Percentiles rank a stretch among this genome's conserved stretches.
phyloP scores from a whole-genome alignment of 768 basidiomycete species.

The Suillus americanus region DNA sequence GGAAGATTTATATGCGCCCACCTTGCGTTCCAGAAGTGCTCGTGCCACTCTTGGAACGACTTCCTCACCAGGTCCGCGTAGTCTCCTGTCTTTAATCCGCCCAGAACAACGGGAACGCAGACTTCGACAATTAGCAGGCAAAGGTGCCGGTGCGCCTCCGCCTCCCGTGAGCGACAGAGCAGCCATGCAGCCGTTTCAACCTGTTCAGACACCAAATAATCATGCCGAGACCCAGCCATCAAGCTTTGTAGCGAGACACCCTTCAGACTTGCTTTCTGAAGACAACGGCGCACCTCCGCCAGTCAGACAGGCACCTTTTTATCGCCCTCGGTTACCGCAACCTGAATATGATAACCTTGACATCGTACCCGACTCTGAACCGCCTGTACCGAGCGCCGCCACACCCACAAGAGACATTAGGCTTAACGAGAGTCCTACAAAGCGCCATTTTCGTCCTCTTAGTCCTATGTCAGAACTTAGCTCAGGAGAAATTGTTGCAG shows the following conservation, averaged over 20 bases:
- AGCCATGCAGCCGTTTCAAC: background rate
- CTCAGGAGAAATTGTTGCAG: conserved; percentile 28
- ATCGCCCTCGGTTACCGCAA: background rate
- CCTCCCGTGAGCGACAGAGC: background rate
- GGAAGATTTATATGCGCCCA: background rate
- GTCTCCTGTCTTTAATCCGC: background rate
- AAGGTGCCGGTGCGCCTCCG: background rate
- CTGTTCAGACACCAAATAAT: conserved; percentile 14
- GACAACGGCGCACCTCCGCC: too few relatives aligned
- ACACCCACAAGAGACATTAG: conserved; percentile 10
- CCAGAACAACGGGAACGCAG: conserved; percentile 4
- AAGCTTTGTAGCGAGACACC: conserved; percentile 19
- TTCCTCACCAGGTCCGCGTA: background rate
- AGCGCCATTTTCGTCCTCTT: conserved; percentile 17
- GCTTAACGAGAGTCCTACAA: conserved; percentile 13
- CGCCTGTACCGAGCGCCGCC: conserved; percentile 30
- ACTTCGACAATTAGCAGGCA: background rate
- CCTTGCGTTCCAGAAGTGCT: background rate
- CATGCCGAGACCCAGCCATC: conserved; percentile 19
- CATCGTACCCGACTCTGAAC: conserved; percentile 67
- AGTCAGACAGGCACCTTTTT: background rate
- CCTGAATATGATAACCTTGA: conserved; percentile 38
- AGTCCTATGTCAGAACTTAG: conserved; percentile 23
- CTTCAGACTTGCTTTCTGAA: conserved; percentile 1
- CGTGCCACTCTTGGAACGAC: background rate